Base-by-base conservation (phyloP, 2,329 filamentous ascomycete species). In the Huntiella moniliformis region DNA sequence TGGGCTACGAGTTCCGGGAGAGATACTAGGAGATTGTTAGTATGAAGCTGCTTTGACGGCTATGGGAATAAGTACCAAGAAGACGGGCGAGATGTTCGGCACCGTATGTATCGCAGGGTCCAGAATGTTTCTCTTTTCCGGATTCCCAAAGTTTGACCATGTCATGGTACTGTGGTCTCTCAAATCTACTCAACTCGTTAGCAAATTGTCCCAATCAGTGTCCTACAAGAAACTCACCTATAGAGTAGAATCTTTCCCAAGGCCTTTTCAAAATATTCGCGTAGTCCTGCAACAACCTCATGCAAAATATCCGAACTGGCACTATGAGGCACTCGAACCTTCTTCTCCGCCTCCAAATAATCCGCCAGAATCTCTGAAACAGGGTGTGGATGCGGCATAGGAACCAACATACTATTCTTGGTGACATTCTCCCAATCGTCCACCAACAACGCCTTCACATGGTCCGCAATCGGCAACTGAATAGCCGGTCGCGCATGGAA, bases 371-470 rank as follows among this genome's bases (percentile, higher is more conserved):
- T 84, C 52, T 74, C 66, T 52, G 73, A 75, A 50, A 91, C 84
- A 1, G 88, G 77, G 44, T 79, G 74, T 22, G 71, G 67, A 40
- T 85, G 79, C 0, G 91, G 91, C 12, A 98, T 68, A 1, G 83
- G 79, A 31, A 95, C 84, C 3, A 96, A 76, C 57, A 88, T 83
- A 54, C 85, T 76, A 58, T 92, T 91, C 65, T 95, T 96, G 47
- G 91, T 98, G 51, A 98, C 78, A 55, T 95, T 93, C 61, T 98
- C 91, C 91, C 91, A 98, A 60, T 98, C 91, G 58, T 98, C 91
- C 16, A 98, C 91, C 3, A 98, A 74, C 51, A 93, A 72, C 12
- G 82, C 84, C 65, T 96, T 95, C 53, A 98, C 70, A 53, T 82
- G 76, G 57, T 96, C 91, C 0, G 91, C 86, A 52, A 96, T 77